Percentiles rank a stretch among this genome's conserved stretches.
These are phyloP conservation scores for Silene uniflora DNA, from an alignment of 148 eudicot genomes.

Conservation along the genomic window DNA sequence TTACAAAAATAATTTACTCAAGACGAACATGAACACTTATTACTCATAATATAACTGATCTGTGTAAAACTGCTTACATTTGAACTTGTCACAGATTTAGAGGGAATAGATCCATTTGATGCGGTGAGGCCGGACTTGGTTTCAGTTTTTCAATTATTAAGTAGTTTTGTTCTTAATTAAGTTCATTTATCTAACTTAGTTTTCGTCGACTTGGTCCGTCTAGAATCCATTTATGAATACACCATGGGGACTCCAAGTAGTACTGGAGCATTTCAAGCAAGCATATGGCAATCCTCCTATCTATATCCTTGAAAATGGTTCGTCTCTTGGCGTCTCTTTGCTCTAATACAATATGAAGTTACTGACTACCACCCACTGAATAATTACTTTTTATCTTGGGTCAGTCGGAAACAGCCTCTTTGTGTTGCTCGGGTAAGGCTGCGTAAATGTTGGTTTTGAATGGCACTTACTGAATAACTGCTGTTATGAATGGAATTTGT, in stretches of 20 bases:
- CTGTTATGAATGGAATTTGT: not conserved
- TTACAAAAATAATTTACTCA: too few species aligned
- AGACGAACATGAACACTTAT: too few species aligned
- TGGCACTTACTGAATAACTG: not conserved
- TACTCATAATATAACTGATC: not conserved
- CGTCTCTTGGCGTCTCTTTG: conserved; percentile 11
- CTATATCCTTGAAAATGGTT: conserved; percentile 56
- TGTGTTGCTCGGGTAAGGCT: too few species aligned
- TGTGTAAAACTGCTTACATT: not conserved
- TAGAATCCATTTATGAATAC: conserved; percentile 10
- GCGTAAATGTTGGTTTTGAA: too few species aligned
- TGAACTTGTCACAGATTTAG: conserved; percentile 15
- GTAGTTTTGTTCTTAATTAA: not conserved
- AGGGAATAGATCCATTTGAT: conserved; percentile 9
- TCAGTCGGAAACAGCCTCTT: too few species aligned
- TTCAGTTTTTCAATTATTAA: not conserved
- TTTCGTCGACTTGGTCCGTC: not conserved
- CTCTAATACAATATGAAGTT: not conserved
- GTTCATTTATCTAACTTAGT: not conserved
- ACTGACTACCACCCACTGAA: too few species aligned
- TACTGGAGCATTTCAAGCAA: conserved; percentile 44
- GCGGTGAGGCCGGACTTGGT: conserved; percentile 14
- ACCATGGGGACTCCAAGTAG: conserved; percentile 37
- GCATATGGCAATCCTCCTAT: conserved; percentile 46
- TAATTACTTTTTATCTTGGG: too few species aligned